These are phyloP conservation scores for Tetrahymena borealis DNA, from an alignment of 73 alveolate species.

Conservation along the genomic window DNA sequence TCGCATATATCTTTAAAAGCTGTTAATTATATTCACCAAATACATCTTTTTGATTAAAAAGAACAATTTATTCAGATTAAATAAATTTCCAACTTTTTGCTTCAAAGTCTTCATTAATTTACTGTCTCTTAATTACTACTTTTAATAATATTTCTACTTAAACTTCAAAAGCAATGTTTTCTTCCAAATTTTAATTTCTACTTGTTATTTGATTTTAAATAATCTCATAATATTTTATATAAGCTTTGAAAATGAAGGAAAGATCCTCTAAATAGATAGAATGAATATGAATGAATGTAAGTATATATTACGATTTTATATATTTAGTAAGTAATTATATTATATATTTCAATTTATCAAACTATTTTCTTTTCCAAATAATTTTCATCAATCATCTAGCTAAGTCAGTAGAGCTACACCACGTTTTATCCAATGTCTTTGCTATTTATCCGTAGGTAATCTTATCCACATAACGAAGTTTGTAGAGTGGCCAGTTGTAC, in stretches of 20 bases:
- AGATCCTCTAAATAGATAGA: no score
- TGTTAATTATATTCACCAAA: neutral
- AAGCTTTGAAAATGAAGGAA: no score
- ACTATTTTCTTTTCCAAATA: neutral
- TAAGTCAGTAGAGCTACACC: constrained; percentile 93
- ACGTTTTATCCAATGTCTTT: constrained; percentile 93
- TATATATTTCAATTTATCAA: neutral
- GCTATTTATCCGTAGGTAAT: constrained; percentile 70
- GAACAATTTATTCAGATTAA: no score
- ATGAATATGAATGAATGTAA: no score
- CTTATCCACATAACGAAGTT: constrained; percentile 86
- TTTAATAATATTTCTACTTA: neutral
- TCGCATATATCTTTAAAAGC: neutral
- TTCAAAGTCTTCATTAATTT: no score
- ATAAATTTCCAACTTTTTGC: no score
- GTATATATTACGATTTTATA: no score
- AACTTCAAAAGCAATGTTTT: neutral
- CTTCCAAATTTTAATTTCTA: neutral
- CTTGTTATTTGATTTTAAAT: no score
- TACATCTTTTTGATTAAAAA: neutral
- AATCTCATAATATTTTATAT: no score
- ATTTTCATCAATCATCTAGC: constrained; percentile 74
- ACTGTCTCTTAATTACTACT: no score
- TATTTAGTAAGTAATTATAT: no score
- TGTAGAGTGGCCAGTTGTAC: constrained; percentile 97